phyloP scores from a whole-genome alignment of 2,329 filamentous ascomycete species.

The Trichoderma gracile region DNA sequence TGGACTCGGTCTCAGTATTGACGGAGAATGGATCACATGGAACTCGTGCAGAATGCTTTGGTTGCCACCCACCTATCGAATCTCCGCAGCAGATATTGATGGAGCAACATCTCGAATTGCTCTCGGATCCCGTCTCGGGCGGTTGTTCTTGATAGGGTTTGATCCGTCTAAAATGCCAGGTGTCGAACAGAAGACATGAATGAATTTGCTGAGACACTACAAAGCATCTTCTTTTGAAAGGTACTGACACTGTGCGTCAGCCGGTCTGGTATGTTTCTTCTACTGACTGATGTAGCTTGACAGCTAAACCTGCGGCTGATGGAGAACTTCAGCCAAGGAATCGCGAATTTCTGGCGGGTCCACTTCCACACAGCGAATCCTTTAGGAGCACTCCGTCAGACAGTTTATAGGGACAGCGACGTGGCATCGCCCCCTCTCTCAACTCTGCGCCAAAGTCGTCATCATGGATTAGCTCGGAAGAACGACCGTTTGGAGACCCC shows the following conservation, averaged over 20 bases:
- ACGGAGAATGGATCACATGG: slow-evolving; percentile 18
- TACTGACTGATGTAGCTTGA: too few relatives aligned
- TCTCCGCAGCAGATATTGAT: slow-evolving; percentile 14
- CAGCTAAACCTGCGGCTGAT: background rate
- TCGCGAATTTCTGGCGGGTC: background rate
- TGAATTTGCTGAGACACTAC: too few relatives aligned
- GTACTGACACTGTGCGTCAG: too few relatives aligned
- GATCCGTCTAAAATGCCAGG: background rate
- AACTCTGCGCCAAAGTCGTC: slow-evolving; percentile 14
- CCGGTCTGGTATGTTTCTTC: too few relatives aligned
- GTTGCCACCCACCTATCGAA: background rate
- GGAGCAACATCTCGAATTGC: background rate
- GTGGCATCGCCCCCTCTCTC: slow-evolving; percentile 6
- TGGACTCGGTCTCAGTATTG: slow-evolving; percentile 3
- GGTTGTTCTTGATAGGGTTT: slow-evolving; percentile 10
- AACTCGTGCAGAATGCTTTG: slow-evolving; percentile 9
- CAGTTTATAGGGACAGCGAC: slow-evolving; percentile 7
- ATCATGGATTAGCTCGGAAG: slow-evolving; percentile 15
- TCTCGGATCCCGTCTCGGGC: background rate
- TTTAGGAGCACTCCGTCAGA: slow-evolving; percentile 3
- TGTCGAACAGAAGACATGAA: too few relatives aligned
- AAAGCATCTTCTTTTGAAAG: too few relatives aligned
- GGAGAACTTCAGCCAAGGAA: background rate
- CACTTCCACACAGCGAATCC: background rate
- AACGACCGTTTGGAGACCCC: slow-evolving; percentile 3